Evolutionary conservation across 495 filamentous ascomycete genomes (phyloP).

Genomic region (Tuber calosporum): DNA sequence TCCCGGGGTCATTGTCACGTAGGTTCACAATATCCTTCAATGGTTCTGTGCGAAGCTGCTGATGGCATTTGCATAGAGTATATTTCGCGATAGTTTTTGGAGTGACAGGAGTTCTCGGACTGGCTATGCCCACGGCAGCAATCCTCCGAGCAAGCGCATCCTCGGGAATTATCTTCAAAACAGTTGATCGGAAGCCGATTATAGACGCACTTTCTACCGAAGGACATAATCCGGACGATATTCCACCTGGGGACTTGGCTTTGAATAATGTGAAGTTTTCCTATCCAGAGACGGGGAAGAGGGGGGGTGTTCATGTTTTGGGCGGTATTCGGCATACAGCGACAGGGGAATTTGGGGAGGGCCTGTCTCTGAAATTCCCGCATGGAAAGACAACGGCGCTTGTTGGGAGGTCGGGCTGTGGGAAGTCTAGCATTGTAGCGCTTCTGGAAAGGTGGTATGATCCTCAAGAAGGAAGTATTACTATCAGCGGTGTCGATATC

Average conservation of each 20-base stretch:
- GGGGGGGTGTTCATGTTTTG: slow-evolving; percentile 54
- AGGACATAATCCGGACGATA: slow-evolving; percentile 12
- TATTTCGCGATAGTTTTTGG: slow-evolving; percentile 54
- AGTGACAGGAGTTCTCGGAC: slow-evolving; percentile 46
- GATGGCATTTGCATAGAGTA: slow-evolving; percentile 34
- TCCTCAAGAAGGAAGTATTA: slow-evolving; percentile 37
- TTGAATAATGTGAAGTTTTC: slow-evolving; percentile 55
- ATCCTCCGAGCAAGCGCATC: slow-evolving; percentile 50
- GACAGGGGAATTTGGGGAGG: slow-evolving; percentile 40
- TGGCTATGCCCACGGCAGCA: slow-evolving; percentile 49
- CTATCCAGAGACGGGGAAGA: slow-evolving; percentile 50
- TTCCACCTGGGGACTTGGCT: slow-evolving; percentile 48
- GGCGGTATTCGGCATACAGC: slow-evolving; percentile 10
- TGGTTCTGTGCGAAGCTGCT: neutral
- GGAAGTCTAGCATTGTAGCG: slow-evolving; percentile 61
- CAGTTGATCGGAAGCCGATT: slow-evolving; percentile 33
- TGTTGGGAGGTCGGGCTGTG: slow-evolving; percentile 53
- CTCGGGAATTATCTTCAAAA: slow-evolving; percentile 52
- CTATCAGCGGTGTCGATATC: slow-evolving; percentile 22
- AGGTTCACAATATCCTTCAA: neutral
- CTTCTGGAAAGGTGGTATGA: slow-evolving; percentile 61
- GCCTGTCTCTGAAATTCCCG: slow-evolving; percentile 21
- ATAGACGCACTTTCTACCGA: slow-evolving; percentile 24
- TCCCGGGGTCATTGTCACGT: slow-evolving; percentile 49
- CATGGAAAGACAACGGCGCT: slow-evolving; percentile 37